Evolutionary conservation across 441 rosid species (phyloP), one percentile per base, ranked within the genome.

Genomic region (Adansonia rubrostipa): DNA sequence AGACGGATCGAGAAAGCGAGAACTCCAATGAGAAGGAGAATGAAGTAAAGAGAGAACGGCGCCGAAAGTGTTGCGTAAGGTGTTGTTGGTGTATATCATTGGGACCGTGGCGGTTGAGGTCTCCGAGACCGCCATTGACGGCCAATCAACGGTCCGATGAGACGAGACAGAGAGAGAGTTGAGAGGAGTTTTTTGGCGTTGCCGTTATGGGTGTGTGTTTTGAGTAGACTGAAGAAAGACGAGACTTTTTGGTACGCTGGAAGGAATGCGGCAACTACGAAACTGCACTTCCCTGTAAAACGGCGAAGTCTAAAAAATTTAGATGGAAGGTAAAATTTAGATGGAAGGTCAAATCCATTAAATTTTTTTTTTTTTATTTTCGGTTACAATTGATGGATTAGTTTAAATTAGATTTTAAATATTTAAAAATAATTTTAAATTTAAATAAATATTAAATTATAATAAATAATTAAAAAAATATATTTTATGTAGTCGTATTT

Each of bases 1-100:
- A 97, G 86, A 7, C 98, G 99, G 92, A 96, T 96, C 94, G 98
- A 96, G 95, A 96, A 96, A 65, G 97, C 99, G 71, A 96, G 92
- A 83, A 92, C 97, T 50, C 98, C 98, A 78, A 94, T 92, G 87
- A 96, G 87, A 76, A 94, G 50, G 80, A 96, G 99, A 77, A 94
- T 94, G 85, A 90, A 84, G 79, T 28, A 88, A 88, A 57, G 97
- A 83, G 45, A 96, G 89, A 68, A 90, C 95, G 77, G 80, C 86
- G 6, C 97, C 97, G 76, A 94, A 93, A 69, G 96, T 98, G 74
- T 89, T 56, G 19, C 98, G 89, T 83, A 94, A 77, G 50, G 77
- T 71, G 44, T 47, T 75, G 45, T 54, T 50, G 19, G 76, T 58
- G 79, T 75, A 50, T 19, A 78, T 13, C 13, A 85, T 71, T 8